These are phyloP conservation scores for Grosmannia penicillata DNA, from an alignment of 2,329 filamentous ascomycete species.

Conservation along the genomic window DNA sequence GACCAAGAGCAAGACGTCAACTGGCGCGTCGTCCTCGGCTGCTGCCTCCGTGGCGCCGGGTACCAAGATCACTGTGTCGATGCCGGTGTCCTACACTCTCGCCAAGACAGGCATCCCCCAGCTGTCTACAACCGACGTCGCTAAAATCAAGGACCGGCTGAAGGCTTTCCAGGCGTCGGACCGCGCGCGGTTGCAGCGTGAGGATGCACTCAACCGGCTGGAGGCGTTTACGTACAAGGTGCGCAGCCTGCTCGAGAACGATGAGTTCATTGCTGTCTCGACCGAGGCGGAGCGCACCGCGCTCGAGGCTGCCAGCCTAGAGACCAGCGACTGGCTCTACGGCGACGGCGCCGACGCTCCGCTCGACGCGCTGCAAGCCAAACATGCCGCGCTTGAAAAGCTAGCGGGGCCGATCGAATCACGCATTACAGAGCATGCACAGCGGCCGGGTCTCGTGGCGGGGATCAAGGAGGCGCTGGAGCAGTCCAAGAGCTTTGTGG, in stretches of 20 bases:
- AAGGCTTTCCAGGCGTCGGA: conserved; percentile 79
- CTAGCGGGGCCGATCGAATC: conserved; percentile 65
- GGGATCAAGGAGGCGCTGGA: conserved; percentile 55
- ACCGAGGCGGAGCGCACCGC: conserved; percentile 50
- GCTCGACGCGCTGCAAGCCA: conserved; percentile 59
- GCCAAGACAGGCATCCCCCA: conserved; percentile 34
- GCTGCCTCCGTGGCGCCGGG: conserved; percentile 7
- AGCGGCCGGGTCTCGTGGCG: conserved; percentile 56
- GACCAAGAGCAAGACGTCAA: neutral
- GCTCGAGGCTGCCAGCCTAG: conserved; percentile 54
- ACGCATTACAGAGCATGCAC: conserved; percentile 55
- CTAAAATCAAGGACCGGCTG: conserved; percentile 52
- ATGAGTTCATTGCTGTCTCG: conserved; percentile 57
- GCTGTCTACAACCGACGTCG: conserved; percentile 32
- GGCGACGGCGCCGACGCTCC: conserved; percentile 66
- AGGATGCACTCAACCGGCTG: conserved; percentile 84
- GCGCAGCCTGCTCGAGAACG: conserved; percentile 66
- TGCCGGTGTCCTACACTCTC: conserved; percentile 34
- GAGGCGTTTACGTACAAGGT: conserved; percentile 85
- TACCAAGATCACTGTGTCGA: conserved; percentile 37
- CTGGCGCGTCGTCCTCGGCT: conserved; percentile 16
- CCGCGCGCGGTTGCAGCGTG: conserved; percentile 56
- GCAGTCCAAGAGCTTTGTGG: conserved; percentile 55
- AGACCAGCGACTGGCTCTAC: conserved; percentile 80
- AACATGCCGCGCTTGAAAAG: conserved; percentile 61